These are phyloP conservation scores for Cystofilobasidium macerans DNA, from an alignment of 768 basidiomycete species.

Conservation along the genomic window DNA sequence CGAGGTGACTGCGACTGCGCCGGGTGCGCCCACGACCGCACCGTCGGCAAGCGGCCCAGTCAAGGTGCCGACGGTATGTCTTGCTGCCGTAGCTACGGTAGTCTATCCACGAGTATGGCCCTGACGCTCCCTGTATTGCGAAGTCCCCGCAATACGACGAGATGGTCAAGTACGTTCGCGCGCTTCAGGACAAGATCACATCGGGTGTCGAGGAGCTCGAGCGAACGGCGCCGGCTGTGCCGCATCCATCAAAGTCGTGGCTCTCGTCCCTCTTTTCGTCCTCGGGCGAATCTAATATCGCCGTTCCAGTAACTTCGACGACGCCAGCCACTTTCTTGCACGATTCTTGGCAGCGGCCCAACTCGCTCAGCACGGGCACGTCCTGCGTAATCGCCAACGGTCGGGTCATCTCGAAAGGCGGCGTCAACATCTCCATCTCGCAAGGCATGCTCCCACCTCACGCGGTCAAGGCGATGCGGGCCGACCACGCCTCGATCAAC, in stretches of 20 bases:
- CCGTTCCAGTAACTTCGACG: background rate
- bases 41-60: background rate
- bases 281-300: background rate
- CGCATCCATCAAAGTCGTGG: background rate
- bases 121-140: background rate
- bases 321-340: constrained; percentile 10
- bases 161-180: constrained; percentile 16
- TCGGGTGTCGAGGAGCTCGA: constrained; percentile 19
- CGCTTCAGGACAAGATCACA: constrained; percentile 23
- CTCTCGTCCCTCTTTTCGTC: background rate
- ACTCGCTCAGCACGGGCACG: constrained; percentile 45
- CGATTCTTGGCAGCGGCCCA: constrained; percentile 26
- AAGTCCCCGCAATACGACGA: constrained; percentile 19
- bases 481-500: constrained; percentile 59
- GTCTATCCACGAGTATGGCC: no score
- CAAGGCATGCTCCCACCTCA: constrained; percentile 76
- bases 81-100: background rate
- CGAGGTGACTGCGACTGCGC: background rate
- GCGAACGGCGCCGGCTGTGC: background rate
- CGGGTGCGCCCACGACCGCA: background rate
- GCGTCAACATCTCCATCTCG: constrained; percentile 87
- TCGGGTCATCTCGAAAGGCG: constrained; percentile 80
- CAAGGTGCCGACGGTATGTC: background rate
- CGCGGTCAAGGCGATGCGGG: constrained; percentile 88
- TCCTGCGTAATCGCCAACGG: constrained; percentile 62